These are phyloP conservation scores for Tylopilus subfusipes DNA, from an alignment of 768 basidiomycete species.

Conservation along the genomic window DNA sequence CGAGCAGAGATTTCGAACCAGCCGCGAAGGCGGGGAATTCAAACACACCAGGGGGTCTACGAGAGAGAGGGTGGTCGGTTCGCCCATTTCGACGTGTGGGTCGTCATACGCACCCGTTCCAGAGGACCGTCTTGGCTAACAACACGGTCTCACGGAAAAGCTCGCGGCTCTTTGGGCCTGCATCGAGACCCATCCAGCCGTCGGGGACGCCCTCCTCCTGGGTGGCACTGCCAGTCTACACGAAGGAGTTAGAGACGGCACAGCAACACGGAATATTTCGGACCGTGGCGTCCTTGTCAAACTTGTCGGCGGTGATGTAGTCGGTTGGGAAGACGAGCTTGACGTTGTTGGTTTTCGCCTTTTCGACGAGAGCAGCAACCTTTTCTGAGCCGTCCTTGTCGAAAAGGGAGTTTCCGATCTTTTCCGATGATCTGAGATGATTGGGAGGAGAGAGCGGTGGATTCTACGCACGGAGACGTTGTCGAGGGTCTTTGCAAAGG, in stretches of 20 bases:
- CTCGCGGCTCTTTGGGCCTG: slow-evolving; percentile 77
- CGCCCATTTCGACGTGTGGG: neutral
- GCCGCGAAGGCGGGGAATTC: slow-evolving; percentile 90
- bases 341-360: slow-evolving; percentile 89
- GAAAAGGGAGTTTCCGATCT: slow-evolving; percentile 94
- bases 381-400: slow-evolving; percentile 87
- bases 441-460: neutral
- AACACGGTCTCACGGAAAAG: slow-evolving; percentile 77
- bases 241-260: slow-evolving; percentile 3
- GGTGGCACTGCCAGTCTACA: slow-evolving; percentile 70
- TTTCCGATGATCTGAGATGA: slow-evolving; percentile 10
- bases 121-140: slow-evolving; percentile 92
- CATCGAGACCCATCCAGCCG: slow-evolving; percentile 94
- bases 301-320: slow-evolving; percentile 92
- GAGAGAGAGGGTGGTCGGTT: slow-evolving; percentile 2
- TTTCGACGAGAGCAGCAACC: slow-evolving; percentile 78
- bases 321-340: slow-evolving; percentile 95
- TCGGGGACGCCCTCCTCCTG: slow-evolving; percentile 85
- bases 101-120: slow-evolving; percentile 73
- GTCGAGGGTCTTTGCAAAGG: slow-evolving; percentile 94
- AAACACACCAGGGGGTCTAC: slow-evolving; percentile 94
- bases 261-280: slow-evolving; percentile 14
- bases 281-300: slow-evolving; percentile 86
- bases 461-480: slow-evolving; percentile 55
- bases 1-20: slow-evolving; percentile 80